Percentiles rank a stretch among this genome's conserved stretches.
These are phyloP conservation scores for Xylariaceae sp. DNA, from an alignment of 2,329 filamentous ascomycete species.

Conservation along the genomic window DNA sequence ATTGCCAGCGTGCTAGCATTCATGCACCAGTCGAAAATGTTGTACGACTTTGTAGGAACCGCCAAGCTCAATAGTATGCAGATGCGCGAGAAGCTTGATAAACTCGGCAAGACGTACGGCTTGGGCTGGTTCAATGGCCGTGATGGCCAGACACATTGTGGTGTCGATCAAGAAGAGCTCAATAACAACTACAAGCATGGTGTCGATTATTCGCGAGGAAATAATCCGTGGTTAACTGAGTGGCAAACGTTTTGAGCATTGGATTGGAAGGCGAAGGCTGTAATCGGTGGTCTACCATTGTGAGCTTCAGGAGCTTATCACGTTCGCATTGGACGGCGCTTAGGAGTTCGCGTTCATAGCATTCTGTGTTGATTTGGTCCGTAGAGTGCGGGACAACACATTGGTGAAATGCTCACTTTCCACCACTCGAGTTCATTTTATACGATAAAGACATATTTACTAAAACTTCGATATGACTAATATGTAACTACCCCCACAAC, in stretches of 20 bases:
- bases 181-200: slow-evolving; percentile 65
- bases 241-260: slow-evolving; percentile 34
- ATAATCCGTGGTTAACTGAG: slow-evolving; percentile 50
- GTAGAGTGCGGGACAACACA: no score
- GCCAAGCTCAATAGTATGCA: slow-evolving; percentile 58
- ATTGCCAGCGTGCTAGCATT: slow-evolving; percentile 75
- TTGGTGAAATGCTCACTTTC: no score
- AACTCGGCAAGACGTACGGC: slow-evolving; percentile 66
- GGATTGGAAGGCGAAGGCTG: no score
- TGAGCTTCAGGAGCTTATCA: no score
- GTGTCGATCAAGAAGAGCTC: slow-evolving; percentile 75
- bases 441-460: no score
- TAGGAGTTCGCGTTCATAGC: no score
- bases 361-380: no score
- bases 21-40: slow-evolving; percentile 78
- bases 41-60: slow-evolving; percentile 71
- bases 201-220: slow-evolving; percentile 45
- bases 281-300: no score
- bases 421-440: no score
- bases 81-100: slow-evolving; percentile 61
- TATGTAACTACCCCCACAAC: no score
- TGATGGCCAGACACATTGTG: slow-evolving; percentile 71
- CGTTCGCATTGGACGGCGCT: no score
- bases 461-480: no score
- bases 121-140: slow-evolving; percentile 74